Evolutionary conservation across 1,139 yeast species (phyloP), one percentile per base, ranked within the genome.

Genomic region (Candida gigantensis): DNA sequence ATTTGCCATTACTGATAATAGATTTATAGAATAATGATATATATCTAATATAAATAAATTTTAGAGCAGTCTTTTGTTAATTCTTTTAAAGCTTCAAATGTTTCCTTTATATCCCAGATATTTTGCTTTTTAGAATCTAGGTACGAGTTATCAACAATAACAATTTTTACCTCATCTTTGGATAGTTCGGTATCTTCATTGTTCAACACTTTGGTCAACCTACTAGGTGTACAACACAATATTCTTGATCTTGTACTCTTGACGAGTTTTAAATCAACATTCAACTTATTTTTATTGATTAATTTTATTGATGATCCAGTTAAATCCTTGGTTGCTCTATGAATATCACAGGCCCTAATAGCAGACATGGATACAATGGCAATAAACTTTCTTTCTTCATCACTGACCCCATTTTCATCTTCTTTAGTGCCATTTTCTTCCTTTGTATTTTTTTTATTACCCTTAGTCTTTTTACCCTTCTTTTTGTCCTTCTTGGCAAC

Each of bases 291-390:
- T 57, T 84, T 84, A 49, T 77, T 75, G 51, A 84, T 84, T 29
- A 84, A 56, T 52, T 83, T 84, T 37, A 83, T 45, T 2, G 87
- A 77, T 0, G 83, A 75, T 7, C 81, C 80, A 4, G 69, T 62
- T 23, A 80, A 50, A 19, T 68, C 68, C 46, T 74, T 71, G 8
- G 81, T 74, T 1, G 82, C 79, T 39, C 92, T 68, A 51, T 77
- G 79, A 2, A 81, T 70, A 50, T 84, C 90, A 60, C 92, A 84
- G 1, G 84, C 87, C 40, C 92, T 67, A 16, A 83, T 60, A 1
- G 90, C 90, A 0, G 89, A 82, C 71, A 77, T 73, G 4, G 86
- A 74, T 12, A 84, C 56, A 3, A 83, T 62, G n/a, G 83, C 66
- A 14, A 83, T 60, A 47, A 71, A 76, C 44, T 72, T 70, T 32